A percentile compares a stretch with the other conserved stretches of the same genome.
Evolutionary conservation across 495 filamentous ascomycete species (phyloP).

Genomic region (Thermothielavioides terrestris): DNA sequence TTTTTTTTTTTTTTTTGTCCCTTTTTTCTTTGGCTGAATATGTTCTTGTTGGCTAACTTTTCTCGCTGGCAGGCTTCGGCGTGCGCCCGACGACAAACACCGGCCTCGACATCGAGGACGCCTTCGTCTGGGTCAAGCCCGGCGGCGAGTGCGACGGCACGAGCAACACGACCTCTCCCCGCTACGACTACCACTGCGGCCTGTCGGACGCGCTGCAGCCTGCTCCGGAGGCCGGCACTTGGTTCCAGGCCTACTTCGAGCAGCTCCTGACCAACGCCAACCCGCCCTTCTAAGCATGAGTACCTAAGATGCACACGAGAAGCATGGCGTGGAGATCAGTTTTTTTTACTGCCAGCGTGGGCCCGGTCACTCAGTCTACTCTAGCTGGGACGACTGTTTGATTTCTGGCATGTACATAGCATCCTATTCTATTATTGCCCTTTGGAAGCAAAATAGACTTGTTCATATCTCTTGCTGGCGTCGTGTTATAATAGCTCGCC

Average conservation of each 20-base stretch:
- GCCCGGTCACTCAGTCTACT: too few species aligned
- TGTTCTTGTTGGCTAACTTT: neutral
- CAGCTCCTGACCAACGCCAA: constrained; percentile 60
- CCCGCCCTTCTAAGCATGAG: constrained; percentile 44
- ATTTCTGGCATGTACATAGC: too few species aligned
- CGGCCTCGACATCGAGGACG: constrained; percentile 53
- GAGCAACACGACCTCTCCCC: constrained; percentile 47
- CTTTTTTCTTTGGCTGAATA: neutral
- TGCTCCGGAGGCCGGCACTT: constrained; percentile 67
- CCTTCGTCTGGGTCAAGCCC: constrained; percentile 80
- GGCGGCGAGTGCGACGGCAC: constrained; percentile 78
- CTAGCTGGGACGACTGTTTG: too few species aligned
- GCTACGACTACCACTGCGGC: constrained; percentile 68
- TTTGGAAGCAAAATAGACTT: too few species aligned
- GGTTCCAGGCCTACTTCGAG: constrained; percentile 77
- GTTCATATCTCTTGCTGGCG: too few species aligned
- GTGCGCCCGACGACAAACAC: constrained; percentile 57
- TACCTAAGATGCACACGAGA: too few species aligned
- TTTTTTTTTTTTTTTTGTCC: neutral
- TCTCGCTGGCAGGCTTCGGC: constrained; percentile 56
- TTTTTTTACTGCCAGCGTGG: too few species aligned
- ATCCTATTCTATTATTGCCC: too few species aligned
- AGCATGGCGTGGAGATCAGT: too few species aligned
- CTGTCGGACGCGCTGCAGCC: constrained; percentile 51
- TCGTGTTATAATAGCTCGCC: too few species aligned